Evolutionary conservation across 495 filamentous ascomycete genomes (phyloP).

Genomic region (Hypoxylon lenormandii): DNA sequence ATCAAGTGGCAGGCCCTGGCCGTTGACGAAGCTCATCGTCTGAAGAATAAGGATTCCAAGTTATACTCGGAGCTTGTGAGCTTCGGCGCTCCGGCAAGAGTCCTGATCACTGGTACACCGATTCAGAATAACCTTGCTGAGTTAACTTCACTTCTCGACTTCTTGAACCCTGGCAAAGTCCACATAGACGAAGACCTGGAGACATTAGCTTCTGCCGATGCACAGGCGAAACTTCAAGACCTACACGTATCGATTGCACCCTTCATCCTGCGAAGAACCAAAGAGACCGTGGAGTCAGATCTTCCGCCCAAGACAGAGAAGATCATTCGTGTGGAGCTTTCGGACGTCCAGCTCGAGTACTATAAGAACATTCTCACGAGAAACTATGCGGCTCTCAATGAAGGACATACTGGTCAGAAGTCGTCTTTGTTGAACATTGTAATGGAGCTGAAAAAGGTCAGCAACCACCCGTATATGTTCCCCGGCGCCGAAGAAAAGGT

Average conservation of each 20-base stretch:
- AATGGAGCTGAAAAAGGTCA: conserved; percentile 99
- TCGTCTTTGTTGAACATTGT: conserved; percentile 98
- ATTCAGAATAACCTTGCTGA: conserved; percentile 97
- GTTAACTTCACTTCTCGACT: conserved; percentile 90
- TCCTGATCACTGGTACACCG: conserved; percentile 96
- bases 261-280: conserved; percentile 95
- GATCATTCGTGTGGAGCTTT: conserved; percentile 95
- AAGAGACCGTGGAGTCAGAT: conserved; percentile 95
- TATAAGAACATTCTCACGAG: conserved; percentile 98
- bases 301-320: conserved; percentile 97
- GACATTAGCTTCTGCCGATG: conserved; percentile 56
- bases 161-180: conserved; percentile 90
- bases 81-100: conserved; percentile 83
- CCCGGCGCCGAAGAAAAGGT: conserved; percentile 89
- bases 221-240: conserved; percentile 66
- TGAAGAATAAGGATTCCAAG: conserved; percentile 96
- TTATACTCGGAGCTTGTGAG: conserved; percentile 85
- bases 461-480: conserved; percentile 98
- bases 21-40: conserved; percentile 93
- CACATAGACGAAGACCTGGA: conserved; percentile 91
- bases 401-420: conserved; percentile 86
- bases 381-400: conserved; percentile 94
- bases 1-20: conserved; percentile 98
- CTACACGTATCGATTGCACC: conserved; percentile 82
- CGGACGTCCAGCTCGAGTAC: conserved; percentile 94